phyloP scores from a whole-genome alignment of 1,284 basidiomycete genomes.

The Sphaerobolus stellatus region DNA sequence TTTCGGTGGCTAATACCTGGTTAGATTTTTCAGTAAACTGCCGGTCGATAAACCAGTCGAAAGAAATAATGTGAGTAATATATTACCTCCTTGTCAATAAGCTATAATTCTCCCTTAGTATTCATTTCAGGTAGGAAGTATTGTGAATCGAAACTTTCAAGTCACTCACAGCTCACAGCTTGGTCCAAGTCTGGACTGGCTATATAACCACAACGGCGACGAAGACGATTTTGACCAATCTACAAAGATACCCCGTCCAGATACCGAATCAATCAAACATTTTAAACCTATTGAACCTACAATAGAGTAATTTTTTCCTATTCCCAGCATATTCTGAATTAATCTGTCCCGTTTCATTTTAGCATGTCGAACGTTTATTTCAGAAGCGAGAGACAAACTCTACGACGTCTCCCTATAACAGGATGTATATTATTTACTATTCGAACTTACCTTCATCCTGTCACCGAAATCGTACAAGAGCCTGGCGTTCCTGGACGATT shows the following conservation, averaged over 20 bases:
- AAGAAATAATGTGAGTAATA: constrained; percentile 53
- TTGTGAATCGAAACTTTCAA: constrained; percentile 6
- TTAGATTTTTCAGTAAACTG: constrained; percentile 65
- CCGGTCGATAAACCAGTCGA: constrained; percentile 66
- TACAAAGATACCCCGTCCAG: constrained; percentile 27
- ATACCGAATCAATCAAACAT: constrained; percentile 23
- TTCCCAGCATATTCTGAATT: background rate
- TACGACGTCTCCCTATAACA: constrained; percentile 62
- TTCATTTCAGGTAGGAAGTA: constrained; percentile 32
- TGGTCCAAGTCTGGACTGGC: constrained; percentile 70
- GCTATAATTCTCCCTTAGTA: constrained; percentile 56
- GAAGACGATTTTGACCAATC: constrained; percentile 53
- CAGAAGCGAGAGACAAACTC: constrained; percentile 61
- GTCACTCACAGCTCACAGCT: constrained; percentile 29
- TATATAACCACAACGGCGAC: constrained; percentile 57
- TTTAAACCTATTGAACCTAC: constrained; percentile 46
- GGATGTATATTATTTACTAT: constrained; percentile 77
- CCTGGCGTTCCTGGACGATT: constrained; percentile 64
- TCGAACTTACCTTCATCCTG: constrained; percentile 65
- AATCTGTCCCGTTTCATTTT: background rate
- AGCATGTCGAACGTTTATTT: constrained; percentile 9
- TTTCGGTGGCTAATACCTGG: background rate
- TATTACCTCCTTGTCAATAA: background rate
- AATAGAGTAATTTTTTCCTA: constrained; percentile 17
- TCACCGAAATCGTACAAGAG: constrained; percentile 59